Base-by-base conservation (phyloP, 1,139 yeast species). In the Sugiyamaella grinbergsii region DNA sequence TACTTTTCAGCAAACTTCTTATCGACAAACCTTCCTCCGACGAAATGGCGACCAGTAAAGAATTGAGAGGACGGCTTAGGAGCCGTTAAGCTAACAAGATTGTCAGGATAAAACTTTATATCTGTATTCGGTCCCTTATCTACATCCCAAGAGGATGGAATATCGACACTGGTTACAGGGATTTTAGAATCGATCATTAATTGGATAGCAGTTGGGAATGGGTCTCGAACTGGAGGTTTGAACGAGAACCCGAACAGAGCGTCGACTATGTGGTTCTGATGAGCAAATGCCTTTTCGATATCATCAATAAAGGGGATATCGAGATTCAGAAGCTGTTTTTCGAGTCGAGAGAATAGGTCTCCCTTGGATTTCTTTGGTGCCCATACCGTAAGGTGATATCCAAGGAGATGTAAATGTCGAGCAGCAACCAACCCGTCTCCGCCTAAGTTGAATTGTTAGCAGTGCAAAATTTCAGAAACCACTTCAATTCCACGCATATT, bases 391-490 rank as follows among this genome's bases (percentile, higher is more conserved):
- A 96, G 96, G 6, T 74, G 71, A 66, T 83, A 89, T 1, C 93
- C 95, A 76, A 94, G 82, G 7, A 89, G 71, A 59, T 80, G 80
- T 57, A 93, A 73, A 65, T 94, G 98, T 40, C 98, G 78, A 2
- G 98, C 96, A 22, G 96, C 95, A 2, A 93, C 98, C 18, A 93
- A 72, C 0, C 98, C 98, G 67, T 93, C 98, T 1, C 98, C 98
- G 2, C 91, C 71, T 56, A 38, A 19, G 15, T 13, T n/a, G 4
- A 10, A 28, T 38, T 31, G 39, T 11, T 16, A 28, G 28, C 26
- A 32, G 15, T 8, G 3, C 1, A 11, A 23, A 20, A 49, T 23
- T 11, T 19, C 40, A 13, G 20, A 8, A 15, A 41, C 58, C 15
- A n/a, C n/a, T n/a, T n/a, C n/a, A n/a, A n/a, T n/a, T n/a, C n/a